Base-by-base conservation (phyloP, 768 basidiomycete species). In the Asterophora lycoperdoides region DNA sequence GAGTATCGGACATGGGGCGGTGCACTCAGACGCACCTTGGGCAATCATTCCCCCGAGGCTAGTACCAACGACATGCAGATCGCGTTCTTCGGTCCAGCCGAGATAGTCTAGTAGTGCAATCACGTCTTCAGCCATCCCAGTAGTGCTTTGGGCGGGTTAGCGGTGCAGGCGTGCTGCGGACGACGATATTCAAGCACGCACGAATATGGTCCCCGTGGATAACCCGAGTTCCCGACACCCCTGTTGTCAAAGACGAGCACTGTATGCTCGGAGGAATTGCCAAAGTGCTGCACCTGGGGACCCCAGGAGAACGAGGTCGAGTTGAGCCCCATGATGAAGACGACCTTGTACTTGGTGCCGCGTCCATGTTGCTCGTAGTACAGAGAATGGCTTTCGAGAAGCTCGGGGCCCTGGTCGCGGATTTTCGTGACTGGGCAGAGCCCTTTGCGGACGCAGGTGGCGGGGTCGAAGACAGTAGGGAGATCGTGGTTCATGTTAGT, bases 31-130 rank as follows among this genome's bases (percentile, higher is more conserved):
- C 23, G 23, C 23, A 84, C 86, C 84, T 67, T 88, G 85, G 0
- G 86, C 80, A 42, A 89, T 88, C 89, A 91, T 92, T 4, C 89
- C 89, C 2, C 90, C 90, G 4, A 93, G 63, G 33, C 86, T 89
- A 18, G 80, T 66, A 7, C 90, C 86, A 17, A 92, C 83, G 28
- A 92, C 64, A 57, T 91, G 83, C 5, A 93, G 37, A 41, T 76
- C 74, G 4, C 77, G 76, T 8, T 77, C 65, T 6, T 61, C 72
- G 0, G 77, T 88, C 88, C 89, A 93, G 2, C 78, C 83, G 5
- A 93, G 53, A 55, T 80, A 77, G 56, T 92, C 76, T 4, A 93
- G 70, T 4, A 91, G 71, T 9, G 71, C 76, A 23, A 89, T 65
- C 5, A 72, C 71, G 52, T 93, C 90, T 48, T 84, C 78, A 2